A percentile compares a stretch with the other conserved stretches of the same genome.
Conservation (phyloP, 441 rosid genomes). For the Bruguiera hainesii region DNA sequence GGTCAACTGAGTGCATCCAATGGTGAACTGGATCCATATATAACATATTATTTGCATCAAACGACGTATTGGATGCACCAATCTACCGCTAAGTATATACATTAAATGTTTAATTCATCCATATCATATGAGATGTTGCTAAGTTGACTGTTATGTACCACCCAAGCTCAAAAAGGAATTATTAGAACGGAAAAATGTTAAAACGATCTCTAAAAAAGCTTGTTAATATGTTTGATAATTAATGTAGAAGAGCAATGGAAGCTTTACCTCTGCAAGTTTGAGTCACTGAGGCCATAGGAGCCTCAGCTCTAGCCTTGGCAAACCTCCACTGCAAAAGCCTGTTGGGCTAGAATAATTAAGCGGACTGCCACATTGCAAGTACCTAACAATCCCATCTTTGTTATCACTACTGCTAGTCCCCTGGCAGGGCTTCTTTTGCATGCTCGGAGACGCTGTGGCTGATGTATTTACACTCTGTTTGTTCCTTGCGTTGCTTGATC, state of each 20-base stretch:
- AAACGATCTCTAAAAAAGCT: no score
- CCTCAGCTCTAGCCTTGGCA: conserved; percentile 50
- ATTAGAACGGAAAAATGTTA: no score
- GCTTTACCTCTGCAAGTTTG: conserved; percentile 40
- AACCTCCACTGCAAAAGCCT: conserved; percentile 58
- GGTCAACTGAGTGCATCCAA: no score
- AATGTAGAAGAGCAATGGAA: neutral
- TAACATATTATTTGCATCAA: no score
- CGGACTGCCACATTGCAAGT: conserved; percentile 35
- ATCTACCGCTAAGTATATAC: no score
- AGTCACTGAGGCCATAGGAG: conserved; percentile 31
- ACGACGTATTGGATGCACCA: no score
- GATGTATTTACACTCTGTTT: conserved; percentile 21
- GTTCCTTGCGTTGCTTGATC: conserved; percentile 32
- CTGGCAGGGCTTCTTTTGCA: conserved; percentile 25
- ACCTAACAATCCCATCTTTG: conserved; percentile 36
- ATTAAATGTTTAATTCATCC: no score
- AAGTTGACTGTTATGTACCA: no score
- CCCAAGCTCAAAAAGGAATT: no score
- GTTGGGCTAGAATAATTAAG: conserved; percentile 19
- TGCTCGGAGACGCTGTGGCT: conserved; percentile 18
- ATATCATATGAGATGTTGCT: no score
- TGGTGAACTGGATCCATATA: no score
- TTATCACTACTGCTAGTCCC: neutral
- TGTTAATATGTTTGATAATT: neutral